Percentiles rank a stretch among this genome's conserved stretches.
phyloP scores from a whole-genome alignment of 306 rosid species.

The Castanopsis chinensis region DNA sequence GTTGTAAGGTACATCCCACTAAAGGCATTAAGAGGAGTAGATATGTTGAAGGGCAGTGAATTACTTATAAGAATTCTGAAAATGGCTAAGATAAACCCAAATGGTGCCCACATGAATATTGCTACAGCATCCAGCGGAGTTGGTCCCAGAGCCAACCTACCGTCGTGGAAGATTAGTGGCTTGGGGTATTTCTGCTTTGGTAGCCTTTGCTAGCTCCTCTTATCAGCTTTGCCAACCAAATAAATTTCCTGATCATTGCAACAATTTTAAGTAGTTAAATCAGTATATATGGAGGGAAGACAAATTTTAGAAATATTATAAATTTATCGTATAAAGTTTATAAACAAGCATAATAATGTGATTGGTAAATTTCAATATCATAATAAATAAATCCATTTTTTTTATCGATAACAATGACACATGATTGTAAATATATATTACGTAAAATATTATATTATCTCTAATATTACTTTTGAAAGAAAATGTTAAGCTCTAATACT shows the following conservation, averaged over 20 bases:
- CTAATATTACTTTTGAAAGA: too few species aligned
- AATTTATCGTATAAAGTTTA: too few species aligned
- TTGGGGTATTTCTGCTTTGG: constrained; percentile 44
- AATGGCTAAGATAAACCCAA: constrained; percentile 38
- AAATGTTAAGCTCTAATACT: too few species aligned
- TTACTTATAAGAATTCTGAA: constrained; percentile 31
- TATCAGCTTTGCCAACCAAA: constrained; percentile 48
- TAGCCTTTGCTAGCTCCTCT: constrained; percentile 58
- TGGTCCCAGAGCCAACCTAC: constrained; percentile 66
- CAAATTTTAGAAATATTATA: too few species aligned
- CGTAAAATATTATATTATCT: too few species aligned
- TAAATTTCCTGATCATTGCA: constrained; percentile 52
- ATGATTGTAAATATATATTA: too few species aligned
- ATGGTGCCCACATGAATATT: constrained; percentile 62
- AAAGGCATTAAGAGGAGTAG: constrained; percentile 35
- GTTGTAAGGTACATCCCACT: constrained; percentile 46
- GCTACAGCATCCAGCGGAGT: constrained; percentile 36
- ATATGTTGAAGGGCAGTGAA: constrained; percentile 43
- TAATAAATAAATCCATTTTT: neutral
- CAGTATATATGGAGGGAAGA: neutral
- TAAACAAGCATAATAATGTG: too few species aligned
- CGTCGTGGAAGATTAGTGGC: constrained; percentile 74
- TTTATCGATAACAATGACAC: neutral
- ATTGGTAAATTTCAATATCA: too few species aligned
- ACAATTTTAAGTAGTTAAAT: neutral